Evolutionary conservation across 2,329 filamentous ascomycete species (phyloP), one percentile per base, ranked within the genome.

Genomic region (Madurella mycetomatis): DNA sequence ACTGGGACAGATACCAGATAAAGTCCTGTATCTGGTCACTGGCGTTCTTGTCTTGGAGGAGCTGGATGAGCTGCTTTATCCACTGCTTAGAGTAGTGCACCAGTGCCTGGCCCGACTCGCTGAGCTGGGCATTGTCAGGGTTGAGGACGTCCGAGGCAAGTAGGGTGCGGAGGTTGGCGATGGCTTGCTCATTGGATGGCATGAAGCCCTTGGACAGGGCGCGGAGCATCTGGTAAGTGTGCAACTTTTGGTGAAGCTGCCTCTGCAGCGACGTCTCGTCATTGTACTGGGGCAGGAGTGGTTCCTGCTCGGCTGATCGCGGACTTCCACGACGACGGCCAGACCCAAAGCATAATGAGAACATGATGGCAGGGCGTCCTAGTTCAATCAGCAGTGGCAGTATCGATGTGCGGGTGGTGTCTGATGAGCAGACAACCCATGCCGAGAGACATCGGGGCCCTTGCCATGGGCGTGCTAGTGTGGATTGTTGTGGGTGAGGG

Each of bases 11-110:
- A 64, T 86, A 91, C 91, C 91, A 96, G 40, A 96, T 77, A 60
- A 96, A 88, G 64, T 96, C 90, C 69, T 97, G 92, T 16, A 97
- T 82, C 68, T 96, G 87, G 70, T 97, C 90, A 15, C 82, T 72
- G 57, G 77, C 75, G 69, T 96, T 96, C 75, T 96, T 97, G 70
- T 91, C 79, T 52, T 83, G 78, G 44, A 96, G 69, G 5, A 96
- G 72, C n/a, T 90, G 83, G 63, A 95, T 92, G 68, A 96, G 84
- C 54, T 92, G 80, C 54, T 84, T 80, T 8, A 96, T 74, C 81
- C 84, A 92, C 62, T 86, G 78, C 67, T 87, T 88, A 47, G 79
- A 77, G 65, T 87, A 86, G 56, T 86, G 85, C 49, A 88, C 76
- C 19, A 97, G 76, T 46, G 85, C 80, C 9, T 85, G 82, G 19